Base-by-base conservation (phyloP, 1,284 basidiomycete species). In the Boletellus dicymbophilus region DNA sequence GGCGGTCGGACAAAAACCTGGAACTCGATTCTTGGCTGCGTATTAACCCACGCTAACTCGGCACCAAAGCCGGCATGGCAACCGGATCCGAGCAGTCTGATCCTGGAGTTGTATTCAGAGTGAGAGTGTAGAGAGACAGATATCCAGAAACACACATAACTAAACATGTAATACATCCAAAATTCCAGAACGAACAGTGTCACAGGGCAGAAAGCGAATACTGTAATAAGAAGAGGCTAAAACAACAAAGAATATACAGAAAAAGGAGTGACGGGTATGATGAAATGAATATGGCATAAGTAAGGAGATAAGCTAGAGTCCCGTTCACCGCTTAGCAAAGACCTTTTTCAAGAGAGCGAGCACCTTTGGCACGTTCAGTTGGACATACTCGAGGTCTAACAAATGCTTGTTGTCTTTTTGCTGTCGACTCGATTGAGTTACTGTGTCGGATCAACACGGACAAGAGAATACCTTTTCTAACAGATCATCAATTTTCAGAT, bases 361-460 rank as follows among this genome's bases (percentile, higher is more conserved):
- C 34, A 98, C 94, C 70, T 97, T 97, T 3, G 92, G 89, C 20
- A 99, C 96, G 69, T 97, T 95, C 56, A 99, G 75, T 71, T 98
- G 95, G 48, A 99, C 96, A 66, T 99, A 98, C 74, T 98, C 95
- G 52, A 99, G 78, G 73, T 98, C 96, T 53, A 99, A 76, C 41
- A 95, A 77, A 61, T 95, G 92, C 61, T 98, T 94, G 72, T 95
- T 95, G 72, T 99, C 95, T 76, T 98, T 97, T 89, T 98, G 96
- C 92, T 97, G 69, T 65, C 48, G 44, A 45, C 42, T 39, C 27
- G 39, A 33, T 43, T 59, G 21, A 57, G 46, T 16, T 60, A 61
- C 46, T 33, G 42, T 37, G 40, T 41, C 48, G 16, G 40, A 43
- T n/a, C 10, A 23, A 28, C 40, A 22, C n/a, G 18, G 38, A 37